Percentiles rank a stretch among this genome's conserved stretches.
Conservation (phyloP, 2,329 filamentous ascomycete species). For the Scleromitrula shiraiana region DNA sequence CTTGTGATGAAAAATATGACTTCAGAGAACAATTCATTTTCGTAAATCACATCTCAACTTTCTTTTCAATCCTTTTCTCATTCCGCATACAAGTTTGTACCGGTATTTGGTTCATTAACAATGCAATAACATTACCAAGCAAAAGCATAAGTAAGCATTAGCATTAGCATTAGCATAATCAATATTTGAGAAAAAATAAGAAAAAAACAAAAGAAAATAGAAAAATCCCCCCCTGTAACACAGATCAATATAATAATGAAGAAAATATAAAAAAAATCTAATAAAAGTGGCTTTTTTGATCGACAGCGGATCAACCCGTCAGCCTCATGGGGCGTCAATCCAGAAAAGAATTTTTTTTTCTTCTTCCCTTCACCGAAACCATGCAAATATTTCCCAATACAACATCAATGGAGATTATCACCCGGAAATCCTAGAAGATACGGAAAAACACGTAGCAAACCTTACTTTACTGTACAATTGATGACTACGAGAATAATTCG, state of each 20-base stretch:
- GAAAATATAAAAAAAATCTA: neutral
- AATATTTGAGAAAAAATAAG: neutral
- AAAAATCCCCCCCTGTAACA: too few relatives aligned
- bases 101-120: neutral
- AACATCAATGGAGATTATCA: neutral
- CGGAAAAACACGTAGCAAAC: too few relatives aligned
- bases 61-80: neutral
- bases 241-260: neutral
- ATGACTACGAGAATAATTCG: too few relatives aligned
- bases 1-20: neutral
- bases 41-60: constrained; percentile 4
- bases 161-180: neutral
- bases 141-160: neutral
- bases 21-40: neutral
- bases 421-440: too few relatives aligned
- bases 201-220: neutral
- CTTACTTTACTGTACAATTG: too few relatives aligned
- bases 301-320: neutral
- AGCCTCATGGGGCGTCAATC: constrained; percentile 4
- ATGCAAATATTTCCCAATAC: neutral
- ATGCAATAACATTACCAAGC: neutral
- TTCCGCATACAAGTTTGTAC: neutral
- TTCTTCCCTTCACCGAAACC: neutral
- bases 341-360: too few relatives aligned
- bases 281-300: neutral